Evolutionary conservation across 1,139 yeast genomes (phyloP).

Genomic region (Ogataea hybrid): DNA sequence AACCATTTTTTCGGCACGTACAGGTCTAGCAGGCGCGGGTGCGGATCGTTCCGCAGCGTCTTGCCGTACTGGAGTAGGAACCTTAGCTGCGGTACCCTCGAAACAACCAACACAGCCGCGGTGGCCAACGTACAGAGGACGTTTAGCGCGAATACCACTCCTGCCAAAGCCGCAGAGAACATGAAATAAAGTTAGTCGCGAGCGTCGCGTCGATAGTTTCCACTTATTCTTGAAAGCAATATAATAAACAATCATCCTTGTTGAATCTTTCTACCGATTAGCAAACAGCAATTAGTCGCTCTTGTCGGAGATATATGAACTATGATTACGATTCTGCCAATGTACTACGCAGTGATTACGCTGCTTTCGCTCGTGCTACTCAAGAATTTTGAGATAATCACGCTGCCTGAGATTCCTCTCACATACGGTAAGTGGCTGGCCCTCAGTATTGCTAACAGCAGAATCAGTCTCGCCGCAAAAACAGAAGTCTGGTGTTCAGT

Average conservation of each 20-base stretch:
- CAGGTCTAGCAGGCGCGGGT: slow-evolving; percentile 9
- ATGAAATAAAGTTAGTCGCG: background rate
- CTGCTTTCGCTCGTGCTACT: slow-evolving; percentile 15
- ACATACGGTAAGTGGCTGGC: slow-evolving; percentile 8
- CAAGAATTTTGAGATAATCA: slow-evolving; percentile 11
- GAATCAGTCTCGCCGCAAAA: background rate
- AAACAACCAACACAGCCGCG: slow-evolving; percentile 20
- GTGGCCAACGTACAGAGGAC: slow-evolving; percentile 16
- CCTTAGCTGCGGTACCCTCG: slow-evolving; percentile 15
- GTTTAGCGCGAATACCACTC: slow-evolving; percentile 5
- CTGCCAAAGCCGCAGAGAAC: background rate
- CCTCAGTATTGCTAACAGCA: background rate
- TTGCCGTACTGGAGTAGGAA: slow-evolving; percentile 31
- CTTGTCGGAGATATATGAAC: background rate
- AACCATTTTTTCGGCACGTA: slow-evolving; percentile 53
- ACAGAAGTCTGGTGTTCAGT: background rate
- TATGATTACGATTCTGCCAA: slow-evolving; percentile 14
- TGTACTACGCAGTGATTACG: slow-evolving; percentile 18
- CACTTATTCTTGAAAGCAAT: slow-evolving; percentile 4
- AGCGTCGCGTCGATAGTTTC: slow-evolving; percentile 11
- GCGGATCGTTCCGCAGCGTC: slow-evolving; percentile 15
- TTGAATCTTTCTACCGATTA: background rate
- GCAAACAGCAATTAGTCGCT: background rate
- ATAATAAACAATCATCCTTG: slow-evolving; percentile 4
- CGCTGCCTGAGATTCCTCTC: slow-evolving; percentile 9